Percentiles rank a stretch among this genome's conserved stretches.
phyloP scores from a whole-genome alignment of 805 yeast genomes.

The Lachancea sp. region DNA sequence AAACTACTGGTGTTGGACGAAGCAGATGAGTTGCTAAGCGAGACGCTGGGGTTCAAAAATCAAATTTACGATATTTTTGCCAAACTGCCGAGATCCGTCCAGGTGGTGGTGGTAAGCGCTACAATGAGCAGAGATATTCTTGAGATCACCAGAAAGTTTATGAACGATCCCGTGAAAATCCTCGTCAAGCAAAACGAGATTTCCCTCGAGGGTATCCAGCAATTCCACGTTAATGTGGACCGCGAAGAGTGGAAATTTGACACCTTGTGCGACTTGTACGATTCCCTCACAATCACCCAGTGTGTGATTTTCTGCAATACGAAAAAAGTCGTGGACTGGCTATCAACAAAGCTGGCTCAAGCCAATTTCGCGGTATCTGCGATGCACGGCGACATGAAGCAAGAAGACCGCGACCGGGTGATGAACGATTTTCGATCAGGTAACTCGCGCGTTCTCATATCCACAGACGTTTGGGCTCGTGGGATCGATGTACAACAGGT shows the following conservation, averaged over 20 bases:
- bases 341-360: conserved; percentile 65
- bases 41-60: conserved; percentile 84
- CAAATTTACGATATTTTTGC: conserved; percentile 92
- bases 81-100: conserved; percentile 80
- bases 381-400: conserved; percentile 95
- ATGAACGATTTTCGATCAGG: conserved; percentile 97
- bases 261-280: conserved; percentile 90
- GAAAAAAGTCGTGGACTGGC: conserved; percentile 86
- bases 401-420: conserved; percentile 85
- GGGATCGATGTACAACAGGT: conserved; percentile 98
- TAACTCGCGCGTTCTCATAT: conserved; percentile 82
- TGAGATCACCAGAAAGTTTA: conserved; percentile 85
- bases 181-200: conserved; percentile 93
- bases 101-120: conserved; percentile 92
- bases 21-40: conserved; percentile 90
- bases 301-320: conserved; percentile 98
- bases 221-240: conserved; percentile 84
- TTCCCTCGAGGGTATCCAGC: conserved; percentile 92
- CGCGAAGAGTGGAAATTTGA: conserved; percentile 93
- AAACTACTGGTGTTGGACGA: conserved; percentile 91
- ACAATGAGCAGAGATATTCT: conserved; percentile 91
- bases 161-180: conserved; percentile 91
- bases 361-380: conserved; percentile 87
- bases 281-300: conserved; percentile 91
- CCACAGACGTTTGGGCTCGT: conserved; percentile 95